Evolutionary conservation across 108 stramenopile genomes (phyloP).

Genomic region (Pseudonitzschia pungens): DNA sequence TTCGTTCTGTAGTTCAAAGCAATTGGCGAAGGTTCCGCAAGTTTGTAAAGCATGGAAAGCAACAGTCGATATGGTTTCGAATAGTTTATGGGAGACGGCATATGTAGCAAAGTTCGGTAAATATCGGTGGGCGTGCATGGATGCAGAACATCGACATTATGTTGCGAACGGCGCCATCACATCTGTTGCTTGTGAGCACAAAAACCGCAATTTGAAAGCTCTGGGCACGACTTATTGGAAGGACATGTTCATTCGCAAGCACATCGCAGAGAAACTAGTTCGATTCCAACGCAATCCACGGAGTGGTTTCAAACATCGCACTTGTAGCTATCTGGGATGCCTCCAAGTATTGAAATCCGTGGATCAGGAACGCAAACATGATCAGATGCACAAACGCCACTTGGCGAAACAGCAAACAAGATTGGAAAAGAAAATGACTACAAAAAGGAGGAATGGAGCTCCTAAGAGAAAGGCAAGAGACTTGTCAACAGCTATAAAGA

Average conservation of each 20-base stretch:
- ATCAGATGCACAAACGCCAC: slow-evolving; percentile 6
- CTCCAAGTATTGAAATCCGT: slow-evolving; percentile 12
- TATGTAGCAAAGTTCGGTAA: slow-evolving; percentile 10
- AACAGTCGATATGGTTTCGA: slow-evolving; percentile 1
- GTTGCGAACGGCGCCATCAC: neutral
- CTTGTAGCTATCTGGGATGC: slow-evolving; percentile 17
- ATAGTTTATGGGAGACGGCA: slow-evolving; percentile 6
- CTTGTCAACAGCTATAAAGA: too few species aligned
- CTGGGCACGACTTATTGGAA: slow-evolving; percentile 3
- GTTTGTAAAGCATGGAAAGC: slow-evolving; percentile 11
- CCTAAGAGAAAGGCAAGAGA: too few species aligned
- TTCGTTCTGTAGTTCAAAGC: slow-evolving; percentile 7
- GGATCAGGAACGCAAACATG: slow-evolving; percentile 13
- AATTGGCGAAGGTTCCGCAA: neutral
- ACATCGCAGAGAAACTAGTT: slow-evolving; percentile 1
- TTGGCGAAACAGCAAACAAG: neutral
- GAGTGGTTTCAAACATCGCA: slow-evolving; percentile 15
- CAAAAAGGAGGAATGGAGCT: neutral
- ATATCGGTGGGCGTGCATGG: neutral
- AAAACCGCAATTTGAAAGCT: neutral
- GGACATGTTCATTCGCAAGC: slow-evolving; percentile 2
- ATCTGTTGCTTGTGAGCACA: neutral
- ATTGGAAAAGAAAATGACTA: neutral
- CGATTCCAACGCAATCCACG: slow-evolving; percentile 15
- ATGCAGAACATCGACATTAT: neutral